These are phyloP conservation scores for Scheffersomyces lignosus DNA, from an alignment of 805 yeast species.

Conservation along the genomic window DNA sequence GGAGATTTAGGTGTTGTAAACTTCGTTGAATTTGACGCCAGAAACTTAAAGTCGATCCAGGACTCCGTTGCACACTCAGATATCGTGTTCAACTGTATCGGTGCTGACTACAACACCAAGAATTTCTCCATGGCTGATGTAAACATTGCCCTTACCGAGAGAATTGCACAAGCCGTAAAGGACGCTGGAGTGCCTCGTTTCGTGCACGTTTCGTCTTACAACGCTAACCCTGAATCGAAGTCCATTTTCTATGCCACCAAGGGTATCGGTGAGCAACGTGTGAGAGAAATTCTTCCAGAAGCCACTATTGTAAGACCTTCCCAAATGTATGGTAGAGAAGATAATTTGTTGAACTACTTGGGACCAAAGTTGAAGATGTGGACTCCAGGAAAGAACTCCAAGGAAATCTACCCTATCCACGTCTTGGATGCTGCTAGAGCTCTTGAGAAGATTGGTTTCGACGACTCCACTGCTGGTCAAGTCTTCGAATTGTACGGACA, in stretches of 20 bases:
- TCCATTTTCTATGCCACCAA: conserved; percentile 78
- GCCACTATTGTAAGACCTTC: conserved; percentile 85
- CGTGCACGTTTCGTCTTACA: conserved; percentile 77
- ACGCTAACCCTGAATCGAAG: conserved; percentile 66
- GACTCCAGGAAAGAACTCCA: conserved; percentile 65
- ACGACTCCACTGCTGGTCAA: conserved; percentile 77
- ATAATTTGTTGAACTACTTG: conserved; percentile 62
- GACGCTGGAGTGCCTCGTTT: conserved; percentile 72
- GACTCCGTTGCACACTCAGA: conserved; percentile 79
- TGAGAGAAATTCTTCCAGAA: conserved; percentile 65
- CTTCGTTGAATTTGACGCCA: conserved; percentile 77
- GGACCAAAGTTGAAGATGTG: conserved; percentile 58
- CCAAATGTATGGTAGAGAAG: conserved; percentile 76
- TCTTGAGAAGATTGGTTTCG: conserved; percentile 74
- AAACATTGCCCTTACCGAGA: conserved; percentile 73
- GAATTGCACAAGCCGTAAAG: conserved; percentile 72
- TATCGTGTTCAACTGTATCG: conserved; percentile 77
- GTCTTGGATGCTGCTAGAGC: conserved; percentile 77
- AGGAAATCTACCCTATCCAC: conserved; percentile 69
- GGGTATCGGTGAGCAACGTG: conserved; percentile 74
- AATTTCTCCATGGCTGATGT: conserved; percentile 82
- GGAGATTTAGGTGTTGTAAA: conserved; percentile 90
- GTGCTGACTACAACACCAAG: conserved; percentile 74
- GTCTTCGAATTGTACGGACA: conserved; percentile 74
- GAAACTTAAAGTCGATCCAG: conserved; percentile 74